Evolutionary conservation across 2,329 filamentous ascomycete genomes (phyloP).

Genomic region (Botrytis medusae): DNA sequence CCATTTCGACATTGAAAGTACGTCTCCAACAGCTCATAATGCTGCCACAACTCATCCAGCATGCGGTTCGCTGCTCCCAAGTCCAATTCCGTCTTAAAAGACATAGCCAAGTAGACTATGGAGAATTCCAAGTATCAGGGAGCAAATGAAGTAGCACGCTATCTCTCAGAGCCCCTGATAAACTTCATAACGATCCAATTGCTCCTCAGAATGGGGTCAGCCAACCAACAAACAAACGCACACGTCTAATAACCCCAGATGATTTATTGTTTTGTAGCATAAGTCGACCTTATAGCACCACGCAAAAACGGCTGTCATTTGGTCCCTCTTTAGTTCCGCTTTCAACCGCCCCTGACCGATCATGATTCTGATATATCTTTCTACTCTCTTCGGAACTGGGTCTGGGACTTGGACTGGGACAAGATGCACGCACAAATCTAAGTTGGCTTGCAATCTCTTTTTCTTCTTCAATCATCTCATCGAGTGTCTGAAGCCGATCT

Average conservation of each 20-base stretch:
- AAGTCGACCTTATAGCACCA: neutral
- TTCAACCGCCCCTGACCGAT: neutral
- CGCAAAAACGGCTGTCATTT: neutral
- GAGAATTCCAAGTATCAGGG: neutral
- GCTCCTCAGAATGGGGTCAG: neutral
- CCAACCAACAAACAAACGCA: neutral
- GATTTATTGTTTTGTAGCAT: neutral
- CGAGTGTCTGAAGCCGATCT: neutral
- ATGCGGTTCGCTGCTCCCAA: neutral
- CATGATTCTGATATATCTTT: neutral
- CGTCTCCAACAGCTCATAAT: neutral
- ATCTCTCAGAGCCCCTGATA: neutral
- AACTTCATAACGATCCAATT: neutral
- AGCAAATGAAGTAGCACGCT: neutral
- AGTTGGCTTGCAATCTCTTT: neutral
- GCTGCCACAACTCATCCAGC: neutral
- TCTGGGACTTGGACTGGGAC: too few species aligned
- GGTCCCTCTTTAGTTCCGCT: neutral
- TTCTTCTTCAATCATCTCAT: conserved; percentile 8
- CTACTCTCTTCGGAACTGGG: neutral
- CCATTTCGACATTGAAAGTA: neutral
- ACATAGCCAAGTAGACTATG: too few species aligned
- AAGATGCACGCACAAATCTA: neutral
- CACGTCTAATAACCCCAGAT: neutral
- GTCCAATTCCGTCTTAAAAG: neutral